phyloP scores from a whole-genome alignment of 192 early-diverging fungal species.

The Ramicandelaber brevisporus region DNA sequence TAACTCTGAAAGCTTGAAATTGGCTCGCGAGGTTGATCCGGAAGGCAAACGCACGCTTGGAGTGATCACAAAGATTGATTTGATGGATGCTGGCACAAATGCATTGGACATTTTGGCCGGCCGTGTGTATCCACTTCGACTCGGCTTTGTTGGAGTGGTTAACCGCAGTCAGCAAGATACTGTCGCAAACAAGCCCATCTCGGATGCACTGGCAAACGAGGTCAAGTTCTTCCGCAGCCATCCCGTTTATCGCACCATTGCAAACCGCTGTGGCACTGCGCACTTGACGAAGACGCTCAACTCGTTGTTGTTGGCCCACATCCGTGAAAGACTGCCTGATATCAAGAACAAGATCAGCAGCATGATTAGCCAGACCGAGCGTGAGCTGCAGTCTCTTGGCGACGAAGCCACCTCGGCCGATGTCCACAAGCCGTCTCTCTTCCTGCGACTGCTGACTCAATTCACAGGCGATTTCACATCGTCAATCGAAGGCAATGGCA shows the following conservation, averaged over 20 bases:
- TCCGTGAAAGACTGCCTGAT: constrained; percentile 49
- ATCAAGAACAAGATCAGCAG: constrained; percentile 49
- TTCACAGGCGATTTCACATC: constrained; percentile 52
- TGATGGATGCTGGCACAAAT: constrained; percentile 67
- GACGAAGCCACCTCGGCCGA: constrained; percentile 11
- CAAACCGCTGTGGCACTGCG: constrained; percentile 41
- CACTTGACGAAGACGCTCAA: constrained; percentile 43
- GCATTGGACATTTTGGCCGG: constrained; percentile 56
- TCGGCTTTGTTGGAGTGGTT: constrained; percentile 60
- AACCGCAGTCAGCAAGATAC: constrained; percentile 69
- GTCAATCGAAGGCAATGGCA: constrained; percentile 50
- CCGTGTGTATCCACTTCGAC: constrained; percentile 42
- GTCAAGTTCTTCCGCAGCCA: constrained; percentile 41
- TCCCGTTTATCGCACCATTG: constrained; percentile 40
- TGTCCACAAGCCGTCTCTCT: constrained; percentile 14
- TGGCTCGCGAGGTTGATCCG: constrained; percentile 63
- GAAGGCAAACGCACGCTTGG: constrained; percentile 55
- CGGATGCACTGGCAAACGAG: constrained; percentile 35
- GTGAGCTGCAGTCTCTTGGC: constrained; percentile 43
- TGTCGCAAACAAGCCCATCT: constrained; percentile 37
- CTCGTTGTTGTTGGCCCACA: constrained; percentile 51
- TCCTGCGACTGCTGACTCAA: constrained; percentile 42
- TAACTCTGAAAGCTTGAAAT: constrained; percentile 64
- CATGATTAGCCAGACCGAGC: constrained; percentile 50
- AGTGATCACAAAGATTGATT: constrained; percentile 57